phyloP scores from a whole-genome alignment of 108 stramenopile genomes.

The Nitzschia sp. region DNA sequence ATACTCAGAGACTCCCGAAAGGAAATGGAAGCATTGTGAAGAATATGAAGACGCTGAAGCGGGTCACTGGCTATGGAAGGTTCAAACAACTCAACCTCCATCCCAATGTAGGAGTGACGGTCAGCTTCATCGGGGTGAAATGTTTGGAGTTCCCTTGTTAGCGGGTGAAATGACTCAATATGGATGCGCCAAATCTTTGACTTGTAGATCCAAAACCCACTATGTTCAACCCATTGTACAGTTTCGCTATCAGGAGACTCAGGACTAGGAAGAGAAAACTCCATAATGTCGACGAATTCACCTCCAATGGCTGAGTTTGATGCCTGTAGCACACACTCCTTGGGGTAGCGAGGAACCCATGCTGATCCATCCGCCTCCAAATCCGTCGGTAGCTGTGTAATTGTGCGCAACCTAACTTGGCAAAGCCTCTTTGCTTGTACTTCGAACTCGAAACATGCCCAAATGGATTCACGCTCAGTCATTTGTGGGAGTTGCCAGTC shows the following conservation, averaged over 20 bases:
- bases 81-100: conserved; percentile 55
- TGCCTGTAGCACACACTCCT: conserved; percentile 50
- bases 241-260: not conserved
- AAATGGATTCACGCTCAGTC: conserved; percentile 20
- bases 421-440: conserved; percentile 39
- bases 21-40: conserved; percentile 50
- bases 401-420: conserved; percentile 35
- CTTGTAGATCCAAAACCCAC: conserved; percentile 47
- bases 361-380: not conserved
- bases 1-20: conserved; percentile 28
- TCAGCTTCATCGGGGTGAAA: too few relatives aligned
- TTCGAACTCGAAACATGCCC: conserved; percentile 52
- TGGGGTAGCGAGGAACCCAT: conserved; percentile 34
- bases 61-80: conserved; percentile 50
- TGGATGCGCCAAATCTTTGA: conserved; percentile 59
- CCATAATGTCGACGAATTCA: conserved; percentile 52
- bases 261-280: conserved; percentile 19
- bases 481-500: conserved; percentile 41
- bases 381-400: conserved; percentile 24
- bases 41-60: conserved; percentile 55
- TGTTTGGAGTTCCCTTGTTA: too few relatives aligned
- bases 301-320: conserved; percentile 48
- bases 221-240: conserved; percentile 33
- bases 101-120: conserved; percentile 5
- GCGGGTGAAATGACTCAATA: not conserved